Conservation (phyloP, 345 rosid species). For the Conringia planisiliqua region DNA sequence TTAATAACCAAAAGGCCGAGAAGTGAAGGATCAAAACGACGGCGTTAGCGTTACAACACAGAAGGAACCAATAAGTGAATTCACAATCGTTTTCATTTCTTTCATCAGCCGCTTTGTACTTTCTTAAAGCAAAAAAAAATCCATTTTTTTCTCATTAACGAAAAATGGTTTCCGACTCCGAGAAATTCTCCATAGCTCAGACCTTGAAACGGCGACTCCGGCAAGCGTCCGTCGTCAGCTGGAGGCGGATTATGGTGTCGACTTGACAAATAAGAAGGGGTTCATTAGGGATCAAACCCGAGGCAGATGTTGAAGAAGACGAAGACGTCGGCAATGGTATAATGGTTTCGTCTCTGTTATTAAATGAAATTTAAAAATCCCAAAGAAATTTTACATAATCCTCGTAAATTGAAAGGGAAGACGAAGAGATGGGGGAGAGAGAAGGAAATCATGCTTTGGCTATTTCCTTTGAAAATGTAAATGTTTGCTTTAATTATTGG, state of each 20-base stretch:
- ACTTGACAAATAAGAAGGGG: slow-evolving; percentile 57
- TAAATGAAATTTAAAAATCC: too few species aligned
- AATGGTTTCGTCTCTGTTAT: too few species aligned
- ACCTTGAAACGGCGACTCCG: slow-evolving; percentile 75
- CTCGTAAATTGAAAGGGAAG: too few species aligned
- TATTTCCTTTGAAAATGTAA: too few species aligned
- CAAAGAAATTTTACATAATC: too few species aligned
- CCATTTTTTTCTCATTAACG: not conserved
- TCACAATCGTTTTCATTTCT: slow-evolving; percentile 17
- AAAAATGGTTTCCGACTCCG: slow-evolving; percentile 69
- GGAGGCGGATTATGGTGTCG: slow-evolving; percentile 56
- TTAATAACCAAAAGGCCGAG: not conserved
- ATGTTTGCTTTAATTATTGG: too few species aligned
- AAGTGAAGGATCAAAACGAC: slow-evolving; percentile 4
- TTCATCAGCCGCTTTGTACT: slow-evolving; percentile 19
- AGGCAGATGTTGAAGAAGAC: slow-evolving; percentile 20
- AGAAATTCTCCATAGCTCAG: slow-evolving; percentile 59
- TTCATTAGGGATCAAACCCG: slow-evolving; percentile 55
- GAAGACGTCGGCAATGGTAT: slow-evolving; percentile 36
- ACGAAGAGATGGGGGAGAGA: too few species aligned
- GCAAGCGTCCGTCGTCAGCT: slow-evolving; percentile 67
- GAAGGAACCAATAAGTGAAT: not conserved
- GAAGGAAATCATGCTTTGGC: too few species aligned
- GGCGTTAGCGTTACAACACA: not conserved
- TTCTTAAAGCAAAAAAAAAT: not conserved